Evolutionary conservation across 1,139 yeast species (phyloP).

Genomic region (Pichia sp.): DNA sequence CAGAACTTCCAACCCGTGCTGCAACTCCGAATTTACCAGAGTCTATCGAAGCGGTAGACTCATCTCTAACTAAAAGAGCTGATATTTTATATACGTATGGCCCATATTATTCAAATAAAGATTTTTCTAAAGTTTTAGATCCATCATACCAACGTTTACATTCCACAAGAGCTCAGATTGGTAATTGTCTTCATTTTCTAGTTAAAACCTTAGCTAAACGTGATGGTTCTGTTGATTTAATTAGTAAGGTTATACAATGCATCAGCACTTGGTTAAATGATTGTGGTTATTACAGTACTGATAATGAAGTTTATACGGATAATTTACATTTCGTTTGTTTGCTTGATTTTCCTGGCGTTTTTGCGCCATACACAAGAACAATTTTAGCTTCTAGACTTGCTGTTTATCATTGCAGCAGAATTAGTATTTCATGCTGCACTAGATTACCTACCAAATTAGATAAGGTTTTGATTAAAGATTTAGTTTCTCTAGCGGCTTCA

Average conservation of each 20-base stretch:
- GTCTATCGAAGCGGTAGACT: conserved; percentile 37
- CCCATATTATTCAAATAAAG: conserved; percentile 47
- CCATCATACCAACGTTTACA: conserved; percentile 58
- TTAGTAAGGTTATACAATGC: conserved; percentile 60
- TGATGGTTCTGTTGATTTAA: conserved; percentile 64
- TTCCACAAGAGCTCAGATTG: conserved; percentile 54
- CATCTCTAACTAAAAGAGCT: conserved; percentile 54
- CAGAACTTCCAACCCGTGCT: conserved; percentile 27
- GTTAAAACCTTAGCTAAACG: conserved; percentile 44
- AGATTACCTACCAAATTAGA: conserved; percentile 69
- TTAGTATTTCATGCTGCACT: conserved; percentile 68
- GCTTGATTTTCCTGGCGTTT: conserved; percentile 41
- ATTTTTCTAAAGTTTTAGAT: conserved; percentile 40
- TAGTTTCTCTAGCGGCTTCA: conserved; percentile 64
- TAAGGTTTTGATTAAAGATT: conserved; percentile 55
- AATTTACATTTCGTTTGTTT: conserved; percentile 32
- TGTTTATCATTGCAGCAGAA: conserved; percentile 69
- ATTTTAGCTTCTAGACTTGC: conserved; percentile 73
- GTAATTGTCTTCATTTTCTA: conserved; percentile 59
- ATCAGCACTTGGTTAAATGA: conserved; percentile 65
- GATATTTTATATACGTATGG: conserved; percentile 45
- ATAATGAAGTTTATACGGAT: conserved; percentile 24
- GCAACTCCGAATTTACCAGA: conserved; percentile 26
- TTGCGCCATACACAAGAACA: conserved; percentile 74
- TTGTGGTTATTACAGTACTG: conserved; percentile 27